Evolutionary conservation across 2,329 filamentous ascomycete species (phyloP), one percentile per base, ranked within the genome.

Genomic region (Cladophialophora immunda): DNA sequence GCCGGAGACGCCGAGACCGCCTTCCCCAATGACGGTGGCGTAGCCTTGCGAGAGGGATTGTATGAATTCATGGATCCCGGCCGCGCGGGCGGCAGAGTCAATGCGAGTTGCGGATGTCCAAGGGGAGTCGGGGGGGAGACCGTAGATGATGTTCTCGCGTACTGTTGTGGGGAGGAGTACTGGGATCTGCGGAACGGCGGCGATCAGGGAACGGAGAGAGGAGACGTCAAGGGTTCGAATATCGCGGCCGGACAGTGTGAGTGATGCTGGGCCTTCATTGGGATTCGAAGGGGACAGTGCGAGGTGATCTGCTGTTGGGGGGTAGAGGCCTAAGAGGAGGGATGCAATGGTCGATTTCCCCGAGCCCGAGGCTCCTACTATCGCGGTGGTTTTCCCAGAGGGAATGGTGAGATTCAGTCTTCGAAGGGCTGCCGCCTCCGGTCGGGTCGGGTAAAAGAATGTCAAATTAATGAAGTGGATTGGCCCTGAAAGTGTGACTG

Each of bases 331-430:
- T 3, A 96, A 80, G 0, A 98, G 82, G 0, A 98, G 80, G 0
- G 90, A 87, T 0, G 90, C 85, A 38, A 97, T 84, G 0, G 94
- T 97, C 15, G 91, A 94, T 79, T 99, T 98, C 0, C 95, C 94
- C n/a, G 90, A 92, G 0, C 95, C 94, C 0, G 93, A 97, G 0
- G 86, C 81, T 0, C 94, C 94, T 1, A 96, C 93, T 22, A 98
- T 87, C 2, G 92, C 93, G 0, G 89, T 89, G 71, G 87, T 91
- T 3, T 86, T 87, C 25, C 89, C 88, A 0, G 85, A 77, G 0
- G 82, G 75, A 59, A 97, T 86, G 0, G 78, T 81, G 7, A 97
- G 80, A n/a, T 83, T 88, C n/a, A 97, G 76, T 25, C 86, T 81
- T 9, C 83, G 82, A 1, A 97, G 81, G 0, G 92, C 86, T 0